Percentiles rank a stretch among this genome's conserved stretches.
Evolutionary conservation across 2,329 filamentous ascomycete species (phyloP).

Genomic region (Zasmidium cellare): DNA sequence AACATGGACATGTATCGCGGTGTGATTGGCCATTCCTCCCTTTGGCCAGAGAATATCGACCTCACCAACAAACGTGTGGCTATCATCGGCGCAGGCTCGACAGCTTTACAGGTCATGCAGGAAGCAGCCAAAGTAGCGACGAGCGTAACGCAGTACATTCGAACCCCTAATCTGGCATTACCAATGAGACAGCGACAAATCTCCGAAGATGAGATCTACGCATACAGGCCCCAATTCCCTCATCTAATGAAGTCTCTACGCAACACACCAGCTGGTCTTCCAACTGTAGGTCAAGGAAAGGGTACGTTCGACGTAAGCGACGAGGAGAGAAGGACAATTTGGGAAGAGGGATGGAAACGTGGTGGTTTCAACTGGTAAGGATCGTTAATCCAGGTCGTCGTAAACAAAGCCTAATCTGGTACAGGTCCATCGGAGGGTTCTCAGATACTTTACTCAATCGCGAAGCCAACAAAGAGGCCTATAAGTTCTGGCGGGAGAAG

Average conservation of each 20-base stretch:
- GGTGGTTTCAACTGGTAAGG: slow-evolving; percentile 37
- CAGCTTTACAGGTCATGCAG: slow-evolving; percentile 37
- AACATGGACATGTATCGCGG: slow-evolving; percentile 40
- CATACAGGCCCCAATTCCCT: neutral
- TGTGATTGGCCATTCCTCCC: slow-evolving; percentile 39
- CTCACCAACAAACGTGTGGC: slow-evolving; percentile 39
- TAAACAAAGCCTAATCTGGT: neutral
- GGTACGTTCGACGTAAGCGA: slow-evolving; percentile 49
- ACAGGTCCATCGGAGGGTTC: neutral
- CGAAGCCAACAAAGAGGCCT: slow-evolving; percentile 13
- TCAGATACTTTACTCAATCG: slow-evolving; percentile 8
- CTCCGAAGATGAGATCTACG: slow-evolving; percentile 42
- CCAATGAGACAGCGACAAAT: slow-evolving; percentile 58
- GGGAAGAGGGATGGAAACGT: slow-evolving; percentile 40
- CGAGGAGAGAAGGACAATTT: slow-evolving; percentile 29
- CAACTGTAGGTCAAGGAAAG: slow-evolving; percentile 57
- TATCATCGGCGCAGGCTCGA: slow-evolving; percentile 40
- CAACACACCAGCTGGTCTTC: slow-evolving; percentile 36
- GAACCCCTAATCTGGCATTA: slow-evolving; percentile 64
- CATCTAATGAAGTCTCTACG: neutral
- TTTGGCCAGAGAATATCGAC: slow-evolving; percentile 39
- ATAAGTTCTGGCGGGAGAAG: slow-evolving; percentile 50
- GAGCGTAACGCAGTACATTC: slow-evolving; percentile 60
- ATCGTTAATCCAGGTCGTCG: neutral
- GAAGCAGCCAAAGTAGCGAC: slow-evolving; percentile 25